These are phyloP conservation scores for Penicillium sp. DNA, from an alignment of 2,329 filamentous ascomycete species.

Conservation along the genomic window DNA sequence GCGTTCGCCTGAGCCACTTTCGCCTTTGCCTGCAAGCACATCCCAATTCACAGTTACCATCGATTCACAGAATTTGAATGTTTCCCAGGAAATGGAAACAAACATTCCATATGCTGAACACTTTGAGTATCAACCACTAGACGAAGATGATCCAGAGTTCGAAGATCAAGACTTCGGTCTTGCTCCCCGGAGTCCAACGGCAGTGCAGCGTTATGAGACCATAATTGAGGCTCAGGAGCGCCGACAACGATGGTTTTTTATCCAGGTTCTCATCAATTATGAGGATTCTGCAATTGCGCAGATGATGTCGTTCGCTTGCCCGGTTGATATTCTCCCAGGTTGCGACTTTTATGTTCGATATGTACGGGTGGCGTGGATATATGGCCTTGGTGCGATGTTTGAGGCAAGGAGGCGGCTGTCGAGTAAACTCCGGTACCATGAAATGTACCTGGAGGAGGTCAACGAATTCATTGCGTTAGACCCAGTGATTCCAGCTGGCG, in stretches of 20 bases:
- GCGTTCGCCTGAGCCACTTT: background rate
- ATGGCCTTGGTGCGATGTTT: no score
- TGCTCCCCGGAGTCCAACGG: no score
- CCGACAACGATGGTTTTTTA: background rate
- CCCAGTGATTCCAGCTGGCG: background rate
- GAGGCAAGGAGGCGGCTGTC: background rate
- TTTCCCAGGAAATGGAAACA: background rate
- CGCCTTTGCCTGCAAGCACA: background rate
- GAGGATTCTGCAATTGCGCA: background rate
- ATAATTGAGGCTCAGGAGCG: background rate
- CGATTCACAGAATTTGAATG: background rate
- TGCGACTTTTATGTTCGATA: background rate
- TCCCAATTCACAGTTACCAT: background rate
- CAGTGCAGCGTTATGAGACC: background rate
- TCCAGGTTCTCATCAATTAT: background rate
- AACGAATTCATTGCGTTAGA: conserved; percentile 1
- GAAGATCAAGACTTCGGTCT: no score
- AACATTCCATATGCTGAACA: background rate
- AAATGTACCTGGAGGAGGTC: background rate
- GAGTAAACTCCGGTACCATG: background rate
- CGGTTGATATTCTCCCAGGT: background rate
- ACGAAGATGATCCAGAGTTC: background rate
- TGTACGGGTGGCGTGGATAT: background rate
- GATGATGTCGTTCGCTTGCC: background rate
- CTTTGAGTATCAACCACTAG: background rate